Evolutionary conservation across 1,284 basidiomycete genomes (phyloP), one percentile per base, ranked within the genome.

Genomic region (Blastosporella zonata): DNA sequence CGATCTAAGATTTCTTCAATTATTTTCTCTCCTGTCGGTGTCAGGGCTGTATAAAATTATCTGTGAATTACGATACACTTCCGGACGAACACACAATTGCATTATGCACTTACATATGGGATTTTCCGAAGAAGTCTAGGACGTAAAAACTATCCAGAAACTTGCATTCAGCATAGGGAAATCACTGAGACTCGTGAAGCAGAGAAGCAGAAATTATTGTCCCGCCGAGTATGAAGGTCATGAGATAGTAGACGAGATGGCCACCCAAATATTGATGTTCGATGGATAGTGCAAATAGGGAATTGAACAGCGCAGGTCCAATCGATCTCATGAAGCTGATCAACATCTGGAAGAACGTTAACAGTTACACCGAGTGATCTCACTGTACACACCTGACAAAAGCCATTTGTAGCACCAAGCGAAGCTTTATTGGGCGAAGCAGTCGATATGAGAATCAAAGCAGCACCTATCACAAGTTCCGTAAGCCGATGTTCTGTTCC

Each of bases 321-420:
- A 92, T 74, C 21, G 87, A 78, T 27, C 91, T 79, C 68, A 71
- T 75, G 42, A 78, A 56, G 51, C 76, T 79, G 13, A 79, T 77
- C 7, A 67, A 58, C 63, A 79, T 77, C 69, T 75, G 13, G 18
- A 35, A 9, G 18, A 28, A 25, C 7, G 1, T 33, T 17, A 25
- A 31, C 13, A 13, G 13, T 13, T 18, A 13, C n/a, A 9, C 17
- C 39, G 25, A 27, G 29, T 2, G 28, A 2, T 18, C 20, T 28
- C 6, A 35, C 45, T 15, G 38, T 20, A 41, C 54, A 10, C 9
- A 57, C 57, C 51, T 83, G 81, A 0, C 78, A 77, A 1, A 82
- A 70, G 5, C 86, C 87, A 59, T 87, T 87, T n/a, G 82, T 82
- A 83, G 72, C 81, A 12, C 91, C 90, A 6, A 93, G 71, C 4